These are phyloP conservation scores for Thelephora aurantiotincta DNA, from an alignment of 768 basidiomycete genomes.

Conservation along the genomic window DNA sequence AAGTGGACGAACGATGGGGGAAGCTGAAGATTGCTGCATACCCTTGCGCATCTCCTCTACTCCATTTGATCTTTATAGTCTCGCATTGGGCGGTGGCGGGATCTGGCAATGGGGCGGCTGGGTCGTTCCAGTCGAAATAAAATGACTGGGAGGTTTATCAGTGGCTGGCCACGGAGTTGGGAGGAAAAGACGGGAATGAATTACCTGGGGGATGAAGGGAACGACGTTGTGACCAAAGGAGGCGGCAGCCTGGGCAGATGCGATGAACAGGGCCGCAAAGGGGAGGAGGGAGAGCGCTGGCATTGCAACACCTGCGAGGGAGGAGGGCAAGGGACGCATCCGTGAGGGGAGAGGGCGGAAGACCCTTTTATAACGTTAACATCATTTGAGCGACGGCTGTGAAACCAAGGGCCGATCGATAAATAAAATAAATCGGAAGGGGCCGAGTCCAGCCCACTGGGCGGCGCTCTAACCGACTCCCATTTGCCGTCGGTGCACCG, in stretches of 20 bases:
- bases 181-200: background rate
- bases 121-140: slow-evolving; percentile 18
- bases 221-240: background rate
- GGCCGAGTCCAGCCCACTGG: background rate
- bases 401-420: no score
- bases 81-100: slow-evolving; percentile 18
- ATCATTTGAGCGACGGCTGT: no score
- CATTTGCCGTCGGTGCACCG: no score
- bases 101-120: background rate
- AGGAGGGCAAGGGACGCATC: background rate
- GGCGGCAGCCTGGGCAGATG: no score
- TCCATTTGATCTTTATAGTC: slow-evolving; percentile 17
- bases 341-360: slow-evolving; percentile 2
- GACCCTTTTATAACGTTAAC: background rate
- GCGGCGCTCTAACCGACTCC: no score
- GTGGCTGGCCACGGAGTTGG: background rate
- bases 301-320: background rate
- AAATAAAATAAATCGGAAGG: background rate
- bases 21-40: slow-evolving; percentile 5
- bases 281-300: background rate
- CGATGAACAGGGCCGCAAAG: no score
- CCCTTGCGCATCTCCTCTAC: slow-evolving; percentile 14
- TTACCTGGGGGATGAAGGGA: slow-evolving; percentile 4
- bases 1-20: background rate
- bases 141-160: slow-evolving; percentile 11